Evolutionary conservation across 768 basidiomycete species (phyloP).

Genomic region (Trametes gibbosa): DNA sequence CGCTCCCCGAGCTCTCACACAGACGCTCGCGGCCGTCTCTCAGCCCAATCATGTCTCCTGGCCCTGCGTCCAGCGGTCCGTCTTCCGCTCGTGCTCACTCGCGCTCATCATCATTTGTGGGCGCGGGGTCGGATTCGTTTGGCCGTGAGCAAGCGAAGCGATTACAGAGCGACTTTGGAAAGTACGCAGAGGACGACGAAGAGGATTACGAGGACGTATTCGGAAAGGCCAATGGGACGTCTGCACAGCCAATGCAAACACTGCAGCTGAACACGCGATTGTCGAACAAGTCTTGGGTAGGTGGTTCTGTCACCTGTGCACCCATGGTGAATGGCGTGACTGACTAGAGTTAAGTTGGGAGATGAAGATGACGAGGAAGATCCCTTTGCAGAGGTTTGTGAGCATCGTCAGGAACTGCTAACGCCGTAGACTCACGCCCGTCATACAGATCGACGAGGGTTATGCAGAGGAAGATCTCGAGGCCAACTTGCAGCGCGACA

Average conservation of each 20-base stretch:
- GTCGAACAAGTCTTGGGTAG: conserved; percentile 89
- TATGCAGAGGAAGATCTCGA: conserved; percentile 91
- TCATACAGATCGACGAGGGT: conserved; percentile 79
- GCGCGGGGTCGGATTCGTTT: conserved; percentile 50
- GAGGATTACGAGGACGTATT: conserved; percentile 97
- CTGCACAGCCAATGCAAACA: conserved; percentile 64
- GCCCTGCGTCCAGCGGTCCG: conserved; percentile 20
- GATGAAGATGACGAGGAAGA: conserved; percentile 92
- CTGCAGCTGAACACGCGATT: conserved; percentile 82
- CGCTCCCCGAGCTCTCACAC: conserved; percentile 53
- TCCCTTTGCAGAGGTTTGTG: conserved; percentile 86
- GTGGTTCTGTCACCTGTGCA: conserved; percentile 13
- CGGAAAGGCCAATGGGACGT: conserved; percentile 68
- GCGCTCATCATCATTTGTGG: conserved; percentile 47
- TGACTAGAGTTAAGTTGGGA: conserved; percentile 47
- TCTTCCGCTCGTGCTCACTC: conserved; percentile 41
- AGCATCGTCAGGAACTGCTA: background rate
- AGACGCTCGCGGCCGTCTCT: conserved; percentile 54
- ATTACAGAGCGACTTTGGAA: conserved; percentile 65
- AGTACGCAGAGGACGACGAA: conserved; percentile 85
- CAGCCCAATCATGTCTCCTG: conserved; percentile 40
- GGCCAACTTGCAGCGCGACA: conserved; percentile 89
- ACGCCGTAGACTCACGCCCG: background rate
- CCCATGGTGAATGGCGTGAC: background rate
- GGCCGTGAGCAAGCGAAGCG: conserved; percentile 64